Evolutionary conservation across 2,329 filamentous ascomycete genomes (phyloP).

Genomic region (Lasiodiplodia theobromae): DNA sequence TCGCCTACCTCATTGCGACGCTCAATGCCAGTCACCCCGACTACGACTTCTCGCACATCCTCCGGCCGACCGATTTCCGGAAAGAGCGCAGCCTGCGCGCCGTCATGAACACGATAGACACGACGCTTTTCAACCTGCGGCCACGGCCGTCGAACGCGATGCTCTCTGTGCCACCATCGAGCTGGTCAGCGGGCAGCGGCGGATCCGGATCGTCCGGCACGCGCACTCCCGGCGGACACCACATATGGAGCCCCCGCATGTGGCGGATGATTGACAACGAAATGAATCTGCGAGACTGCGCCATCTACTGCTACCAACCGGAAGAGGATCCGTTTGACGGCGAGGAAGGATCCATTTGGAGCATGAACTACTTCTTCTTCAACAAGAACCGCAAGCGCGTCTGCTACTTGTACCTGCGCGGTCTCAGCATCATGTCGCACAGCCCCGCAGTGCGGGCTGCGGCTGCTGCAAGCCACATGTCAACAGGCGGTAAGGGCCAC

Average conservation of each 20-base stretch:
- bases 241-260: constrained; percentile 86
- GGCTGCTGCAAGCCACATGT: constrained; percentile 8
- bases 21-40: constrained; percentile 95
- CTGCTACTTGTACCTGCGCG: constrained; percentile 90
- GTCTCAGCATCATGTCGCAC: constrained; percentile 78
- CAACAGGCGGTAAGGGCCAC: background rate
- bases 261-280: constrained; percentile 94
- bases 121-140: constrained; percentile 83
- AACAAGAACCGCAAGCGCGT: constrained; percentile 92
- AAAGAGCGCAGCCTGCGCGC: constrained; percentile 79
- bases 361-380: constrained; percentile 96
- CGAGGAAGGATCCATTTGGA: constrained; percentile 94
- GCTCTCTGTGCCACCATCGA: constrained; percentile 44
- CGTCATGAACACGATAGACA: constrained; percentile 88
- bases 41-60: constrained; percentile 94
- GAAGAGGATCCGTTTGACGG: constrained; percentile 90
- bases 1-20: constrained; percentile 95
- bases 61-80: constrained; percentile 88
- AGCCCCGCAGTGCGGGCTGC: constrained; percentile 55
- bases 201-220: constrained; percentile 53
- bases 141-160: constrained; percentile 54
- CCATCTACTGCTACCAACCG: constrained; percentile 87
- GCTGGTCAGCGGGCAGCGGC: constrained; percentile 47
- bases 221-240: constrained; percentile 57
- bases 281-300: constrained; percentile 89